Conservation (phyloP, 768 basidiomycete genomes). For the Rossbeevera mucosa region DNA sequence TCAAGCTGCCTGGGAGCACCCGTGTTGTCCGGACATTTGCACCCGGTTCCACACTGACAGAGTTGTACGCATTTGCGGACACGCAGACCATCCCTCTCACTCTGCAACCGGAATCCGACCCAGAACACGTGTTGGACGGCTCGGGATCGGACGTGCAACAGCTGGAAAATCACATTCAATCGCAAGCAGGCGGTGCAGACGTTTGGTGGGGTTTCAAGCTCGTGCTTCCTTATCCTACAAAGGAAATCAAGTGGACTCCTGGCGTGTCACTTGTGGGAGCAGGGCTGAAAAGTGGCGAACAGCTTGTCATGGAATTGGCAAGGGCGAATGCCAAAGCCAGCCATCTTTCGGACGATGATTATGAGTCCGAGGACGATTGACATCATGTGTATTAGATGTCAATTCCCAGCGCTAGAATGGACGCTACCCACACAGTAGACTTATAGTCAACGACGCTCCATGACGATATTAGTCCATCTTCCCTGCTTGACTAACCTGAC, state of each 20-base stretch:
- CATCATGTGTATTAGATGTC: neutral
- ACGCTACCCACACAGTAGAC: neutral
- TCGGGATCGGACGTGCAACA: conserved; percentile 29
- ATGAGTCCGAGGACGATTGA: conserved; percentile 48
- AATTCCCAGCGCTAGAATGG: neutral
- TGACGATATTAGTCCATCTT: neutral
- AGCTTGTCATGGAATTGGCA: conserved; percentile 58
- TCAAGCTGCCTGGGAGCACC: conserved; percentile 53
- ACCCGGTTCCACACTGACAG: conserved; percentile 46
- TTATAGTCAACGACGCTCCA: neutral
- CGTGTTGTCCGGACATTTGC: conserved; percentile 58
- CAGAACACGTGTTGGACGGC: conserved; percentile 37
- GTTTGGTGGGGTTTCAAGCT: conserved; percentile 76
- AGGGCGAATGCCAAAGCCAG: conserved; percentile 11
- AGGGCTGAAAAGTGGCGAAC: conserved; percentile 52
- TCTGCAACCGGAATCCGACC: conserved; percentile 38
- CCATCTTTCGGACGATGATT: conserved; percentile 48
- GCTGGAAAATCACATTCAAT: conserved; percentile 36
- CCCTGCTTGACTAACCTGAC: neutral
- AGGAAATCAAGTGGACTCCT: conserved; percentile 50
- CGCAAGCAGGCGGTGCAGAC: conserved; percentile 23
- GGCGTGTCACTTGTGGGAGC: conserved; percentile 40
- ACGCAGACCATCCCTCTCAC: conserved; percentile 47
- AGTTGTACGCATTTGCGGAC: conserved; percentile 74
- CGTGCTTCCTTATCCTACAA: conserved; percentile 63